These are phyloP conservation scores for Rozella allomycis DNA, from an alignment of 371 early-diverging fungal species.

Conservation along the genomic window DNA sequence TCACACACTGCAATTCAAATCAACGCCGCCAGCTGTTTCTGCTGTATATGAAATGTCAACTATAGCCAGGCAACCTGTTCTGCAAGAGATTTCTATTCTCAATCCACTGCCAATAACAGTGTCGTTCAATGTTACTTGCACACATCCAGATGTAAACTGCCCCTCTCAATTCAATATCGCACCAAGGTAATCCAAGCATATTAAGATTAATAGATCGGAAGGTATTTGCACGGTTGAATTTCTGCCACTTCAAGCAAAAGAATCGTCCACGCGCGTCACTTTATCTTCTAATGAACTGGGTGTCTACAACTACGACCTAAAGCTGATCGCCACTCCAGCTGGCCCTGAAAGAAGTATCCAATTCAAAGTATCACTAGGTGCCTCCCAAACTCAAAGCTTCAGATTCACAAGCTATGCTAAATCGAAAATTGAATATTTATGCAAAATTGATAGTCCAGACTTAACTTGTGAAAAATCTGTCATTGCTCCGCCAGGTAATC, in stretches of 20 bases:
- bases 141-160: conserved; percentile 13
- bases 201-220: conserved; percentile 3
- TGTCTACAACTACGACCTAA: conserved; percentile 21
- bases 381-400: conserved; percentile 22
- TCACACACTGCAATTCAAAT: conserved; percentile 19
- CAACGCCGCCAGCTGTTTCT: conserved; percentile 22
- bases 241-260: conserved; percentile 21
- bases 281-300: conserved; percentile 19
- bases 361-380: conserved; percentile 26
- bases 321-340: conserved; percentile 9
- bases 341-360: conserved; percentile 19
- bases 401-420: conserved; percentile 22
- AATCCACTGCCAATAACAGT: conserved; percentile 21
- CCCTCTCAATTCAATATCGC: conserved; percentile 13
- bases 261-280: conserved; percentile 10
- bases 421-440: conserved; percentile 20
- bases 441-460: conserved; percentile 20
- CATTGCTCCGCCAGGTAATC: conserved; percentile 17
- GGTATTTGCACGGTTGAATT: conserved; percentile 12
- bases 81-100: conserved; percentile 10
- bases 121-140: conserved; percentile 14
- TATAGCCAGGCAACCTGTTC: conserved; percentile 11
- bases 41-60: conserved; percentile 14
- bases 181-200: conserved; percentile 12
- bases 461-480: conserved; percentile 26